These are phyloP conservation scores for Myriosclerotinia duriaeana DNA, from an alignment of 2,329 filamentous ascomycete species.

Conservation along the genomic window DNA sequence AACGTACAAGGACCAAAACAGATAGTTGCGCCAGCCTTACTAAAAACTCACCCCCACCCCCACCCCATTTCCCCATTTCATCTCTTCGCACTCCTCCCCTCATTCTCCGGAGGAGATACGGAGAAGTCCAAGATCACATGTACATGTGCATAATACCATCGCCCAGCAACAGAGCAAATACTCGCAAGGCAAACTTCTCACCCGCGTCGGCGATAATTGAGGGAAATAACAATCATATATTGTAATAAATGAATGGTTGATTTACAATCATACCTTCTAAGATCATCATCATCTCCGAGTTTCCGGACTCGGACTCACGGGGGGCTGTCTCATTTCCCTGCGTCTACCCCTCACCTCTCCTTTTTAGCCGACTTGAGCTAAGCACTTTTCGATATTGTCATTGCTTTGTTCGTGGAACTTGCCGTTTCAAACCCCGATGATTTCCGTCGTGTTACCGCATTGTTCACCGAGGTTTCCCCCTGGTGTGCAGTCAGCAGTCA, in stretches of 20 bases:
- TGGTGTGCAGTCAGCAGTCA: slow-evolving; percentile 5
- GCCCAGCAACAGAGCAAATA: not conserved
- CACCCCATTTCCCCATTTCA: not conserved
- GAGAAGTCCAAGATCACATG: not conserved
- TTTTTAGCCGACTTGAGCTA: not conserved
- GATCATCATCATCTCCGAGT: not conserved
- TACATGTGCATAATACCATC: not conserved
- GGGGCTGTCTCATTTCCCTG: not conserved
- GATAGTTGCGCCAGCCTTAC: not conserved
- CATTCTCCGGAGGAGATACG: not conserved
- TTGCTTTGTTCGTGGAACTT: not conserved
- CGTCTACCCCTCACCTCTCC: not conserved
- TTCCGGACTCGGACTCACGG: not conserved
- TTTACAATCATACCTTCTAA: not conserved
- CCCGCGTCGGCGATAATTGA: not conserved
- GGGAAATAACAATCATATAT: not conserved
- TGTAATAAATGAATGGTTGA: not conserved
- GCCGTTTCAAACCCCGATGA: not conserved
- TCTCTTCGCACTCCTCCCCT: not conserved
- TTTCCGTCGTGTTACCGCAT: not conserved
- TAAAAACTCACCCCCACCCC: too few relatives aligned
- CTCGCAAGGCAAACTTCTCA: slow-evolving; percentile 1
- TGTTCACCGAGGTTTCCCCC: not conserved
- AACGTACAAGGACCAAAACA: not conserved
- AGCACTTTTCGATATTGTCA: too few relatives aligned